A percentile compares a stretch with the other conserved stretches of the same genome.
Conservation (phyloP, 495 filamentous ascomycete species). For the Thozetella sp. region DNA sequence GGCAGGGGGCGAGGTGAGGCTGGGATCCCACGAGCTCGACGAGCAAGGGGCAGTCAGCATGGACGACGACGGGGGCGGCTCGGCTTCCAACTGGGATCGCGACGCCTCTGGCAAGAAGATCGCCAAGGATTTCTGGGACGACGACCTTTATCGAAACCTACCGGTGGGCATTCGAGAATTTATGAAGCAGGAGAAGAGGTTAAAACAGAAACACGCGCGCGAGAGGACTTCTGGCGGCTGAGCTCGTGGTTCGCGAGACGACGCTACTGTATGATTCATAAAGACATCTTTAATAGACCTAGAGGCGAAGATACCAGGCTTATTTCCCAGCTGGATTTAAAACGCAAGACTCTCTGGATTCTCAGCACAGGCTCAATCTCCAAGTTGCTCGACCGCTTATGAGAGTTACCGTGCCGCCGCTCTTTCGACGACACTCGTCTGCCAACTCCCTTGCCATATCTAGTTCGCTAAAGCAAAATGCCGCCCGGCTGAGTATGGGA, state of each 20-base stretch:
- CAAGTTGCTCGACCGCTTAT: no score
- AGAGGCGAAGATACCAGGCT: neutral
- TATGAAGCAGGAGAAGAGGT: conserved; percentile 93
- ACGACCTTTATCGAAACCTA: conserved; percentile 75
- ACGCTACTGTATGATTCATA: neutral
- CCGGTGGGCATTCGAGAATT: conserved; percentile 95
- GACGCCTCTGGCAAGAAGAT: conserved; percentile 27
- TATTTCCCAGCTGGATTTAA: neutral
- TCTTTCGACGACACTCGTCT: no score
- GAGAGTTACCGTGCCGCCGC: no score
- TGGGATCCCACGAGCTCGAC: conserved; percentile 9
- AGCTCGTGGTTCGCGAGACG: neutral
- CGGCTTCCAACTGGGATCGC: conserved; percentile 67
- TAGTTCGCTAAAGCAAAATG: no score
- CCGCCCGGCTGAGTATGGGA: neutral
- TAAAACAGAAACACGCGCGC: conserved; percentile 71
- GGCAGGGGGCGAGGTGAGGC: conserved; percentile 19
- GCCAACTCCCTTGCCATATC: no score
- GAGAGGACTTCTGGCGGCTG: conserved; percentile 43
- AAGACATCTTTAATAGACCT: neutral
- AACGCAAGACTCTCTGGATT: neutral
- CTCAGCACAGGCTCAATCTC: no score
- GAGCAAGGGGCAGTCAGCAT: conserved; percentile 50
- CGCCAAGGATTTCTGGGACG: conserved; percentile 47
- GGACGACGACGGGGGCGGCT: conserved; percentile 83